Base-by-base conservation (phyloP, 2,329 filamentous ascomycete genomes). In the Bipolaris gigantea region DNA sequence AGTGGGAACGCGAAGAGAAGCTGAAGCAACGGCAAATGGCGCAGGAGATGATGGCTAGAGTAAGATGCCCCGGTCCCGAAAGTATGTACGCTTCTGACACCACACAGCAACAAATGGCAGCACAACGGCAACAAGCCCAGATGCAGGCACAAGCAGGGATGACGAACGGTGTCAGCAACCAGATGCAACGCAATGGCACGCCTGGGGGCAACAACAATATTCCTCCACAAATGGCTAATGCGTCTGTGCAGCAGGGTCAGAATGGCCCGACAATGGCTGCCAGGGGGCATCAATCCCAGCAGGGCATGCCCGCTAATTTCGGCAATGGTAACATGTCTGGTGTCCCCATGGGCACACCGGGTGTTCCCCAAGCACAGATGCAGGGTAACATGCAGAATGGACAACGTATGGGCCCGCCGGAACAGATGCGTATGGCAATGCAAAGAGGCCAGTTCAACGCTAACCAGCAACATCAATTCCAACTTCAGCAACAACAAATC, bases 1-100 rank as follows among this genome's bases (percentile, higher is more conserved):
- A 94, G 64, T 88, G 89, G 76, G 93, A 97, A 69, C 85, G 90
- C 40, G 93, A 97, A 64, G 81, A 92, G 68, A 84, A 85, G 67
- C 67, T 82, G 49, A 67, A 67, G 46, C 77, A 80, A 53, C 82
- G 85, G 72, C 79, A 82, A 65, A 78, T 83, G 67, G 79, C 83
- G 55, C 83, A 85, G 64, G 83, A 88, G 53, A 75, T 68, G 55
- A 80, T 63, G 40, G 63, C 68, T 63, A 75, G 80, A 67, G 81
- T 82, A 75, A 64, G 69, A 18, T 21, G 60, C 13, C 13, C 19
- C 7, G 16, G 11, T 8, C 10, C 9, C 18, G 6, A 15, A 18
- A 39, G 23, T 15, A 19, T 18, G 21, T 33, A 23, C 47, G 19
- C 21, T 32, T 39, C 63, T 67, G 55, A 69, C 35, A n/a, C 27